These are phyloP conservation scores for Saccharomycopsis sp. DNA, from an alignment of 805 yeast genomes.

Conservation along the genomic window DNA sequence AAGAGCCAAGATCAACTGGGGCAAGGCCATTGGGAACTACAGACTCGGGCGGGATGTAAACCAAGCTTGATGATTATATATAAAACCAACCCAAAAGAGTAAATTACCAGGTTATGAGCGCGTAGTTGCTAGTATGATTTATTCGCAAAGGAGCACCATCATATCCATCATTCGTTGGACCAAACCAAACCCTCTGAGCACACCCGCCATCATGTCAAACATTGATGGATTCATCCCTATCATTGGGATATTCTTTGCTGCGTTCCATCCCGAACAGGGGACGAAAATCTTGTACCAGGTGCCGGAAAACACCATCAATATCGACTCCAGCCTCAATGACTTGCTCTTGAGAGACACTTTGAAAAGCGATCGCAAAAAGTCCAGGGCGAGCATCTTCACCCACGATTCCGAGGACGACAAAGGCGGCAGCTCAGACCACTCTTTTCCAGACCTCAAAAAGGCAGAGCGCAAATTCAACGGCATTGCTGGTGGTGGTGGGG, in stretches of 20 bases:
- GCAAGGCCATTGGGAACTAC: constrained; percentile 83
- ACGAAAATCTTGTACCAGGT: constrained; percentile 86
- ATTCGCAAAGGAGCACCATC: no score
- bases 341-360: background rate
- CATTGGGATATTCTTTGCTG: constrained; percentile 77
- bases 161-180: no score
- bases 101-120: no score
- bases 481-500: background rate
- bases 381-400: background rate
- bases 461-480: no score
- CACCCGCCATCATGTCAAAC: constrained; percentile 19
- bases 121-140: no score
- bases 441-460: no score
- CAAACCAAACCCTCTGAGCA: no score
- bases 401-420: constrained; percentile 3
- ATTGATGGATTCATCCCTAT: constrained; percentile 75
- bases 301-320: constrained; percentile 36
- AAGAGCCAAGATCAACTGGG: constrained; percentile 90
- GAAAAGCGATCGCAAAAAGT: background rate
- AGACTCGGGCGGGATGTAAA: constrained; percentile 76
- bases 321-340: constrained; percentile 5
- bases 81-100: no score
- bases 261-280: constrained; percentile 93
- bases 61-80: constrained; percentile 25
- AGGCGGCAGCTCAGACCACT: no score